These are phyloP conservation scores for Fusarium nanum DNA, from an alignment of 2,329 filamentous ascomycete genomes.

Conservation along the genomic window DNA sequence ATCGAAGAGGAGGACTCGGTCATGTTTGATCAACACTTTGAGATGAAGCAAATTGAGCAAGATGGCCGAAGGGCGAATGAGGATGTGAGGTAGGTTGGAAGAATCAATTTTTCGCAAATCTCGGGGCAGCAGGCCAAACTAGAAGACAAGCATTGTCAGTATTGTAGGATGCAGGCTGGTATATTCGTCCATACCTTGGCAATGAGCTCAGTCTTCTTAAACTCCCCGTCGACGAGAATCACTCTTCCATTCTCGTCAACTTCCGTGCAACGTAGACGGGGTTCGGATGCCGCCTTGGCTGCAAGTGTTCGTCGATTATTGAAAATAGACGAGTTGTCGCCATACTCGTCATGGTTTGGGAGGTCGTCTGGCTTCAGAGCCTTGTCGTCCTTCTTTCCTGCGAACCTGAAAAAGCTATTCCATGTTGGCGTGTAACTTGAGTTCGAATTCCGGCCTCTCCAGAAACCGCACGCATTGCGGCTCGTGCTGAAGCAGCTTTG, in stretches of 20 bases:
- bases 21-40: slow-evolving; percentile 92
- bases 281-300: slow-evolving; percentile 83
- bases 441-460: slow-evolving; percentile 35
- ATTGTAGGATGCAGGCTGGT: background rate
- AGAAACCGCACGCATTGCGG: slow-evolving; percentile 34
- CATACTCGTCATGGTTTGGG: slow-evolving; percentile 69
- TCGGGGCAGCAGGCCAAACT: slow-evolving; percentile 93
- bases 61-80: slow-evolving; percentile 92
- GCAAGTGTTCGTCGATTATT: slow-evolving; percentile 76
- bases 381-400: slow-evolving; percentile 52
- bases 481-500: slow-evolving; percentile 50
- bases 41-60: slow-evolving; percentile 96
- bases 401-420: slow-evolving; percentile 62
- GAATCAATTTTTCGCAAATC: slow-evolving; percentile 98
- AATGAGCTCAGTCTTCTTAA: slow-evolving; percentile 97
- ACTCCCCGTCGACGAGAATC: slow-evolving; percentile 92
- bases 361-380: slow-evolving; percentile 68
- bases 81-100: slow-evolving; percentile 92
- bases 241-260: slow-evolving; percentile 93
- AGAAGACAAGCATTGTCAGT: slow-evolving; percentile 21
- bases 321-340: slow-evolving; percentile 68
- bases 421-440: slow-evolving; percentile 52
- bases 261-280: slow-evolving; percentile 91
- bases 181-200: slow-evolving; percentile 73
- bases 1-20: slow-evolving; percentile 94